Base-by-base conservation (phyloP, 2,329 filamentous ascomycete species). In the Cyanodermella asteris region DNA sequence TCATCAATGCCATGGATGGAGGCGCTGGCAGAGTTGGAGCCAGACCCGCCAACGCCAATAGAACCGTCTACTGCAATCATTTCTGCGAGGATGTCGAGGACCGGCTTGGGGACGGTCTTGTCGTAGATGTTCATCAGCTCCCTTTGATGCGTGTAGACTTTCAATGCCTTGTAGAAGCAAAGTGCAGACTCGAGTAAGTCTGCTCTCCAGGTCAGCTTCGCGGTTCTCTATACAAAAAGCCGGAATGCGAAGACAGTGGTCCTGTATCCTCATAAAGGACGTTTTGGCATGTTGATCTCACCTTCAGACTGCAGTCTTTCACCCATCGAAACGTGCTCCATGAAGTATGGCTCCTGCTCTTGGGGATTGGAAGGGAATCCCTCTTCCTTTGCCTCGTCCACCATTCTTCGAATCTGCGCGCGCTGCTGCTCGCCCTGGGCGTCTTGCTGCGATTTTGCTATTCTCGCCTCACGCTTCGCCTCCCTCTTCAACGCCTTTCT, bases 101-200 rank as follows among this genome's bases (percentile, higher is more conserved):
- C 77, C 34, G 82, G 82, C 75, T 93, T 93, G 40, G 84, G 74
- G 22, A 94, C 82, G 16, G 87, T 94, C 67, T 91, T 91, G 53
- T 97, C 87, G 54, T 97, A 97, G 51, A 97, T 91, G 42, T 66
- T 67, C 49, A 97, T 93, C 41, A 97, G 61, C 45, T 94, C 87
- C 40, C 72, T 66, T 8, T 84, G 87, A 42, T 78, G 75, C 26
- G 87, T 87, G 56, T 97, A 97, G 39, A 94, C 87, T 65, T 97
- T 97, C 38, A 97, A 66, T 22, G 82, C 87, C 63, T 82, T 90
- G 67, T 94, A 97, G 57, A 97, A 97, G 50, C 77, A 80, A 32
- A 94, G 59, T 23, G 87, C 84, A 25, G 87, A 78, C 36, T 93
- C 82, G 30, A 91, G 51, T 29, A 53, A 47, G n/a, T n/a, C n/a